Base-by-base conservation (phyloP, 2,329 filamentous ascomycete genomes). In the Penicillium sumatraense region DNA sequence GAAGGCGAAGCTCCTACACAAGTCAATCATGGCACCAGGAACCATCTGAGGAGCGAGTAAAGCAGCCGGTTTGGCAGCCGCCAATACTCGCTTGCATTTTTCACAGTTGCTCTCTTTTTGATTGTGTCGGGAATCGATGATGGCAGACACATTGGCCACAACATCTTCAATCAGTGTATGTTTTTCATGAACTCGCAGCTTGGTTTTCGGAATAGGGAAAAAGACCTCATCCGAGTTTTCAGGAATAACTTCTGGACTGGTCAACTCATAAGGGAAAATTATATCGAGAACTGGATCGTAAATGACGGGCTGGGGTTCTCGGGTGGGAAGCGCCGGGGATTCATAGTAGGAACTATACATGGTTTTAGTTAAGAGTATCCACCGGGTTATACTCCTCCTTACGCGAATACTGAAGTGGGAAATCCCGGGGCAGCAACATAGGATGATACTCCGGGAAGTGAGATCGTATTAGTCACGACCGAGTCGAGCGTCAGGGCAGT, bases 251-350 rank as follows among this genome's bases (percentile, higher is more conserved):
- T 78, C 71, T 1, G 83, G 83, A 62, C 83, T 75, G 0, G 83
- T 86, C 48, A 86, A 66, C 57, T 84, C 82, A 27, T 77, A 69
- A 1, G 81, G 81, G 53, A 77, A 86, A 2, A 81, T 84, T 57
- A 78, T 74, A 58, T 85, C 81, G 44, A 84, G 66, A 24, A 85
- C 70, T 0, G 81, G 80, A 67, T 86, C 83, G 56, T 77, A 74
- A 3, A 86, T 65, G 13, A 77, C 77, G 24, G 81, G 81, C 60
- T 84, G 81, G n/a, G 81, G 81, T 64, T 83, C 73, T 57, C 75
- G 69, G n/a, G 78, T 81, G 47, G 77, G 69, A 21, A 68, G 64
- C 3, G 79, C 75, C 18, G 75, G 72, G 51, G 76, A 68, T 60
- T 80, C 80, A 62, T 83, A 84, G 55, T 70, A 70, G 1, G 66